Percentiles rank a stretch among this genome's conserved stretches.
These are phyloP conservation scores for Penicillium tannophilum DNA, from an alignment of 495 filamentous ascomycete genomes.

Conservation along the genomic window DNA sequence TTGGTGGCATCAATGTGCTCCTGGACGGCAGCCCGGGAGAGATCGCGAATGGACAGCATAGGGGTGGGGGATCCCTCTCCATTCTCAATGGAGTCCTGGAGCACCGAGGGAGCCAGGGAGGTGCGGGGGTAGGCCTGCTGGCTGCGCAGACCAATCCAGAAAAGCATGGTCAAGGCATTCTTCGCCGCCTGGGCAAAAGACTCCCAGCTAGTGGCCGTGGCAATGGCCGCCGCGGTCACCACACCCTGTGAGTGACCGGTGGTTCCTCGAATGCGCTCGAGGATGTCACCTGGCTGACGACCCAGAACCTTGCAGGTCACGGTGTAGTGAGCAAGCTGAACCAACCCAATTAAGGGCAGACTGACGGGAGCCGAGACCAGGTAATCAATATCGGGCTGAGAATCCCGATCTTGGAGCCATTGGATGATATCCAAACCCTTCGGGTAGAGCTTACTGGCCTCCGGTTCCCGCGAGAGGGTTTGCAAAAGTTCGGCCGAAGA, in stretches of 20 bases:
- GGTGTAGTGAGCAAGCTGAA: constrained; percentile 90
- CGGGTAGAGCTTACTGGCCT: constrained; percentile 90
- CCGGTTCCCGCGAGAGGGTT: constrained; percentile 78
- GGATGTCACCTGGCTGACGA: constrained; percentile 79
- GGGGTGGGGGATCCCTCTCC: constrained; percentile 93
- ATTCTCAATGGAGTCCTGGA: constrained; percentile 93
- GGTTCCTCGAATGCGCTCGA: constrained; percentile 78
- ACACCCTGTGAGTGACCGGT: constrained; percentile 98
- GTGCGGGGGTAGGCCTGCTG: constrained; percentile 96
- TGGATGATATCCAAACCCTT: constrained; percentile 92
- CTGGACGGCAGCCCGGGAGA: constrained; percentile 81
- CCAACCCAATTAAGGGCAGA: constrained; percentile 92
- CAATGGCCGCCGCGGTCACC: constrained; percentile 89
- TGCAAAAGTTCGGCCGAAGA: constrained; percentile 81
- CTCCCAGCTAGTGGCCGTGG: constrained; percentile 86
- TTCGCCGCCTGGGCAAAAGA: constrained; percentile 77
- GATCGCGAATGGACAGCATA: constrained; percentile 96
- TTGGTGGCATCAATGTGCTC: constrained; percentile 96
- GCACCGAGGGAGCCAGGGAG: constrained; percentile 83
- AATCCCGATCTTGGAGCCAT: constrained; percentile 85
- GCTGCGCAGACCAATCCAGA: constrained; percentile 99
- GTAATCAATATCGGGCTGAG: constrained; percentile 93
- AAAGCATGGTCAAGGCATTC: constrained; percentile 87
- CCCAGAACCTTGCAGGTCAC: constrained; percentile 91
- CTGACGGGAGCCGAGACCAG: constrained; percentile 96